Evolutionary conservation across 441 rosid genomes (phyloP), one percentile per base, ranked within the genome.

Genomic region (Erysimum pusillum): DNA sequence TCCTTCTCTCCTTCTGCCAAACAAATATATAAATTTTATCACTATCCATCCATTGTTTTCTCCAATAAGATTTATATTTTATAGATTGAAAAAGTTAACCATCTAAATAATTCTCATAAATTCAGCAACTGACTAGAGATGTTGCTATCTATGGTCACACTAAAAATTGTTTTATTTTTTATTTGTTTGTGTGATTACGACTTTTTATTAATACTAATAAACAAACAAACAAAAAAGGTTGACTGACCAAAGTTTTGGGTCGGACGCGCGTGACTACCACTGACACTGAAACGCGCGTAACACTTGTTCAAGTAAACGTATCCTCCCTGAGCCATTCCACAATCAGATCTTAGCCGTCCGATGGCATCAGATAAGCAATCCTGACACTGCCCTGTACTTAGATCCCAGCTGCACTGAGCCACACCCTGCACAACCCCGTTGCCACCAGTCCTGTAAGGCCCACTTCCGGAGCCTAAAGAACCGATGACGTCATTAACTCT

Each of bases 351-450:
- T 42, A 87, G 81, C 79, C 66, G 89, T 72, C 70, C 83, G 44
- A 80, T 85, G n/a, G 94, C 94, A 59, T 89, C 90, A 46, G 89
- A 67, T 71, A 89, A 76, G 60, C 94, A 89, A 80, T 89, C 91
- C 39, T 86, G 91, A 72, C 94, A 89, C 82, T 86, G 87, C 31
- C 79, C 72, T 53, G 76, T 58, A 78, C 84, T 85, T 53, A 89
- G 72, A 75, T 89, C 94, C 25, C 75, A 76, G 9, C 76, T 73
- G 66, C 94, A 89, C 83, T 89, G 88, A 0, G 86, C 89, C 78
- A 76, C 76, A 44, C 79, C 91, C 14, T 68, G 63, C 2, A 82
- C 38, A 5, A 69, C 73, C 53, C 93, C 90, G 31, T 87, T 77
- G 49, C 71, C 83, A 45, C 86, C 64, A 0, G 22, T 80, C 70